Evolutionary conservation across 1,139 yeast genomes (phyloP).

Genomic region (Hemisphaericaspora subhashii): DNA sequence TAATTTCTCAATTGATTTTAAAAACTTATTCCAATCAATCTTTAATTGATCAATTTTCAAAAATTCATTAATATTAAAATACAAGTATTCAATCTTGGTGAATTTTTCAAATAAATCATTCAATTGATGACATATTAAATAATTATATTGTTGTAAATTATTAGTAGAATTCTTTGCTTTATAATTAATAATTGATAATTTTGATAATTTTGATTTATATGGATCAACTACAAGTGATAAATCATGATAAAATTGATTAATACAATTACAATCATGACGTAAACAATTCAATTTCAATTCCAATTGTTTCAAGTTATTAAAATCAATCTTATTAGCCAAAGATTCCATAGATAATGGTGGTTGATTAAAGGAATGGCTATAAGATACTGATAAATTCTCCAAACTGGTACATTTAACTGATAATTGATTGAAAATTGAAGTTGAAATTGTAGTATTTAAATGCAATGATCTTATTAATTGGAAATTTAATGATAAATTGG

Average conservation of each 20-base stretch:
- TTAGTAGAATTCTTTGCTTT: slow-evolving; percentile 13
- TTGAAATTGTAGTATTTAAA: slow-evolving; percentile 15
- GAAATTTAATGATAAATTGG: slow-evolving; percentile 2
- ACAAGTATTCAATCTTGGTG: slow-evolving; percentile 9
- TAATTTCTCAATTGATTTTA: slow-evolving; percentile 2
- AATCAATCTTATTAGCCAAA: slow-evolving; percentile 9
- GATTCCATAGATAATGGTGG: slow-evolving; percentile 7
- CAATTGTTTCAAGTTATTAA: slow-evolving; percentile 10
- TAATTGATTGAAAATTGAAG: slow-evolving; percentile 10
- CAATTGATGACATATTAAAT: slow-evolving; percentile 11
- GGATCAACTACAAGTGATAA: slow-evolving; percentile 4
- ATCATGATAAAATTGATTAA: slow-evolving; percentile 13
- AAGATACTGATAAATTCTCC: slow-evolving; percentile 11
- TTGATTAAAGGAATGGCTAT: slow-evolving; percentile 14
- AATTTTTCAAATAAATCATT: slow-evolving; percentile 9
- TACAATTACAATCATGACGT: slow-evolving; percentile 14
- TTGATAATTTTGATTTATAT: slow-evolving; percentile 9
- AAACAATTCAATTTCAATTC: slow-evolving; percentile 16
- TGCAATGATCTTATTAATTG: slow-evolving; percentile 8
- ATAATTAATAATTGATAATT: slow-evolving; percentile 12
- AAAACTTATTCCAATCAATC: slow-evolving; percentile 11
- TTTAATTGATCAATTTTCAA: slow-evolving; percentile 9
- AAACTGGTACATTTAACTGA: slow-evolving; percentile 10
- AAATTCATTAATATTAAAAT: slow-evolving; percentile 12
- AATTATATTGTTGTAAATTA: slow-evolving; percentile 13